Conservation (phyloP, 2,329 filamentous ascomycete species). For the Penicillium psychrosexuale region DNA sequence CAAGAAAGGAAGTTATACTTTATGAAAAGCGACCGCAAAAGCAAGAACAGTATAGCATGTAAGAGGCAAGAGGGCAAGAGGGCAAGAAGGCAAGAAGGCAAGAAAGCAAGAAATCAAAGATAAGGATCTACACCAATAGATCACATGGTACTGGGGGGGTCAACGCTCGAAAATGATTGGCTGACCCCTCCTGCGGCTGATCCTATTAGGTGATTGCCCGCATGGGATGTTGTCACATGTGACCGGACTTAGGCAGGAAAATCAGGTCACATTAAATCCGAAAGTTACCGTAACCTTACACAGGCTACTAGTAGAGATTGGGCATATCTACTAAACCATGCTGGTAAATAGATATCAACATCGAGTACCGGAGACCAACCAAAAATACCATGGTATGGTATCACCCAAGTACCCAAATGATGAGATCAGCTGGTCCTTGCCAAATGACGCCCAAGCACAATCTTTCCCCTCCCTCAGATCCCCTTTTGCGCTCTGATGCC, state of each 20-base stretch:
- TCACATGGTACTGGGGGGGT: slow-evolving; percentile 1
- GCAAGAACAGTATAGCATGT: too few species aligned
- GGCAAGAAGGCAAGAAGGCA: too few species aligned
- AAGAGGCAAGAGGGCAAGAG: too few species aligned
- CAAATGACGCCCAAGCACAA: slow-evolving; percentile 7
- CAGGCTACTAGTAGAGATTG: background rate
- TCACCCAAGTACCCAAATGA: background rate
- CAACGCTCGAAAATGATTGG: background rate
- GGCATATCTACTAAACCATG: background rate
- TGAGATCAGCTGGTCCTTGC: slow-evolving; percentile 14
- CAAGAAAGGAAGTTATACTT: background rate
- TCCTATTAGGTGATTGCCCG: slow-evolving; percentile 17
- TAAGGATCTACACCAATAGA: background rate
- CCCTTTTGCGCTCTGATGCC: slow-evolving; percentile 3
- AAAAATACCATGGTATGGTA: too few species aligned
- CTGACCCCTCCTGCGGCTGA: background rate
- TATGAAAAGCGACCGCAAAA: too few species aligned
- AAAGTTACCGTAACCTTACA: background rate
- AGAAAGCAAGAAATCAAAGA: background rate
- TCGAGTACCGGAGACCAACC: background rate
- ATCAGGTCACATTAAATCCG: background rate
- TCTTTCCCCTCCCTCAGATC: background rate
- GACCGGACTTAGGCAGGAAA: slow-evolving; percentile 5
- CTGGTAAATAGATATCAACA: background rate
- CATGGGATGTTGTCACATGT: slow-evolving; percentile 25